Base-by-base conservation (phyloP, 768 basidiomycete species). In the Leccinum arenicola region DNA sequence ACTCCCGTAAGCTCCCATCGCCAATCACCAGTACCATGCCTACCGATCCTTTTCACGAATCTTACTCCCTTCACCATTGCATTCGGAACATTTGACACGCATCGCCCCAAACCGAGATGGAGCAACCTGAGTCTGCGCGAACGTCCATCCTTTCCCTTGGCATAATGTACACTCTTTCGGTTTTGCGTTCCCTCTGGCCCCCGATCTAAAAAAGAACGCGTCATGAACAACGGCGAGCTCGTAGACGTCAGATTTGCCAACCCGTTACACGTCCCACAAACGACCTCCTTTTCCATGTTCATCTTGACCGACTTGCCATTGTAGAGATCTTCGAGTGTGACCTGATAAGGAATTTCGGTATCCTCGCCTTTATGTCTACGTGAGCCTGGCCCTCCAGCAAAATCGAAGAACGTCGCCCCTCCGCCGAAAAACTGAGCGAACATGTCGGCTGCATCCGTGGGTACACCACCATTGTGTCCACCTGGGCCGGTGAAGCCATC, bases 251-350 rank as follows among this genome's bases (percentile, higher is more conserved):
- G 7, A 60, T 43, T 11, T 55, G 64, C 76, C 49, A 66, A 90
- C 89, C 95, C 96, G 71, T 86, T 87, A 73, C 96, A 98, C 12
- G 76, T 74, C 14, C 78, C 78, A 72, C 96, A 98, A 2, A 91
- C 75, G 9, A 88, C 76, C 69, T 93, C 87, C 67, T 92, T 88
- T 74, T 96, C 94, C 79, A 97, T 84, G 65, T 85, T 91, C 78
- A 98, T 85, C 70, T 87, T 91, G 57, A 95, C 87, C 10, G 82
- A 83, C 74, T 95, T 95, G 31, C 95, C 96, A 57, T 89, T 91
- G 75, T 93, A 98, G 21, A 95, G 77, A 71, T 98, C 95, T 74
- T 97, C 95, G 31, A 98, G 80, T 5, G 91, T 88, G 55, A 96
- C 91, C 43, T 91, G 82, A 70, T 95, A 89, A 4, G 86, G 84